Evolutionary conservation across 345 rosid genomes (phyloP), one percentile per base, ranked within the genome.

Genomic region (Sapria himalayana): DNA sequence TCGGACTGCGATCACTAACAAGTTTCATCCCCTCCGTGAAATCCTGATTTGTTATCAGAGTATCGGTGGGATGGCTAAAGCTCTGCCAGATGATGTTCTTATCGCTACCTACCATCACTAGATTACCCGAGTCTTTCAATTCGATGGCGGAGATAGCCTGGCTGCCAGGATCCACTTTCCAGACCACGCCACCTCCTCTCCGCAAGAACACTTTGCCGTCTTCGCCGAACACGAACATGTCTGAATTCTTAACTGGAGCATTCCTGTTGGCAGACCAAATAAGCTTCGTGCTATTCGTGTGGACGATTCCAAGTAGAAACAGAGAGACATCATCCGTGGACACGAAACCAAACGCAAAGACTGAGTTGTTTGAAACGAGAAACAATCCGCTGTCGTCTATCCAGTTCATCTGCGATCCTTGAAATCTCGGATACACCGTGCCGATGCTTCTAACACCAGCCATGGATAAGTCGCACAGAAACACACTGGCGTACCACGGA

Each of bases 221-320:
- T 2, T 20, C 41, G 1, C 45, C 70, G 39, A 73, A 69, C 38
- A 60, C 58, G 38, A 73, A 66, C 41, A 45, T 58, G 34, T 58
- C 66, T 3, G 73, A 66, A 37, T 43, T 17, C 2, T 16, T 5
- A 19, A 69, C 37, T 39, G 53, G 15, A 3, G 8, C 22, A 15
- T 52, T 53, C 32, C 69, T 56, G 42, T 73, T 73, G 15, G 73
- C 80, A 25, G 71, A 60, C 80, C 76, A 69, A 35, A 73, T 62
- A 13, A 20, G 50, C 27, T 24, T 42, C 15, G 40, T n/a, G 36
- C 64, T 51, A 32, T 33, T 33, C 43, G 29, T 4, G 35, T 69
- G 71, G 25, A 45, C n/a, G 37, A 69, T 39, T 40, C 45, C 63
- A 11, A 69, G 65, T 19, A 66, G 45, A 43, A 39, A 69, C 16